Base-by-base conservation (phyloP, 2,329 filamentous ascomycete species). In the Clonostachys solani region DNA sequence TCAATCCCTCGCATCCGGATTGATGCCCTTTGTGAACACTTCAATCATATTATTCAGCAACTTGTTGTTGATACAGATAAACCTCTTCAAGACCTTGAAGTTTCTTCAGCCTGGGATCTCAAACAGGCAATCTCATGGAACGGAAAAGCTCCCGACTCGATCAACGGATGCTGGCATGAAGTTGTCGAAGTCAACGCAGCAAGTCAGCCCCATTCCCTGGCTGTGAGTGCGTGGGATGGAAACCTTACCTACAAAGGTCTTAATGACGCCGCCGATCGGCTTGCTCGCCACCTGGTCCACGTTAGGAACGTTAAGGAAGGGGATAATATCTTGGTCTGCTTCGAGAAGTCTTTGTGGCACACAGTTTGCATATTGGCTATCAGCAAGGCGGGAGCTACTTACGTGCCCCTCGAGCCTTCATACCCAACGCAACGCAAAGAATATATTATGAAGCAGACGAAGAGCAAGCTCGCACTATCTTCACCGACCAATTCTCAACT, bases 371-470 rank as follows among this genome's bases (percentile, higher is more conserved):
- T 51, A 4, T 12, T 54, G 10, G 53, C 40, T 6, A 46, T 55
- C 29, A 45, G 40, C 7, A 54, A 52, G 43, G 47, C 47, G n/a
- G 52, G 53, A 8, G 50, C 23, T 5, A 45, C 50, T 8, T 53
- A 33, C 6, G 46, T 55, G 2, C 44, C 46, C 15, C 41, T 54
- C 7, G 46, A 51, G 12, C 46, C 50, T 12, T 19, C 41, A 15
- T 44, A 52, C 19, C 55, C 54, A 5, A 16, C 10, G 6, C 33
- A 35, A 6, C 48, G 47, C 9, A 42, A 35, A 4, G n/a, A 48
- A 9, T 37, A 43, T 5, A 37, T 57, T 6, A 4, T 45, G 12
- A 36, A 41, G 18, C 35, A 44, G 33, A 41, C 43, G 5, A 17
- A 38, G 15, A 43, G 42, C 8, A 33, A 12, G 6, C 18, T 48